Base-by-base conservation (phyloP, 371 early-diverging fungal species). In the Rhizopus sp. region DNA sequence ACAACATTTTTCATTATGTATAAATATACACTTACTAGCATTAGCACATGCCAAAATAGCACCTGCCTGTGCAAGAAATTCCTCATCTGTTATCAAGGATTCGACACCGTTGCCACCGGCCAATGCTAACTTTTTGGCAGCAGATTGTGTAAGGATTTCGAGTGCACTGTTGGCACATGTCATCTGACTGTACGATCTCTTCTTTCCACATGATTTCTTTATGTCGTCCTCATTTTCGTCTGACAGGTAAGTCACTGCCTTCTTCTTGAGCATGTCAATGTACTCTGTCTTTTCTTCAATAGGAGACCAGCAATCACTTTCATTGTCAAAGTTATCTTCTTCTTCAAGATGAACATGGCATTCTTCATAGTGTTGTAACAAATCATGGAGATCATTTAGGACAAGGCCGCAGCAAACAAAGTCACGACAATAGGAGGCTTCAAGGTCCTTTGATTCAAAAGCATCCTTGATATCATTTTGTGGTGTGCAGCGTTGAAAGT, bases 291-390 rank as follows among this genome's bases (percentile, higher is more conserved):
- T 50, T 45, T 54, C 32, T 15, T 54, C 41, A 7, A 45, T 41
- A 7, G 13, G n/a, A 8, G 39, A 34, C 57, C 51, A 37, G 52
- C 55, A 39, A 51, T 32, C 45, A 31, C 37, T 30, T 37, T 57
- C 52, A 34, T 15, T 61, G 49, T 66, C 68, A 61, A 62, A 64
- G 32, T 86, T 86, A 49, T 93, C 92, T 13, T 86, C 86, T n/a
- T 46, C 46, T 62, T 92, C 93, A 42, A 93, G 75, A 45, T 83
- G 85, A 51, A 93, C 94, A 65, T 95, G 96, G 59, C 81, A 83
- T 67, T 93, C 94, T 73, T 96, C 96, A 70, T 92, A 94, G 73
- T 96, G 96, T 64, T 93, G 92, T 47, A 94, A 76, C 52, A 96
- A 85, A 55, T 92, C 94, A 77, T 95, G 95, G 54, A 96, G 80